These are phyloP conservation scores for Gonapodya sp. DNA, from an alignment of 192 early-diverging fungal species.

Conservation along the genomic window DNA sequence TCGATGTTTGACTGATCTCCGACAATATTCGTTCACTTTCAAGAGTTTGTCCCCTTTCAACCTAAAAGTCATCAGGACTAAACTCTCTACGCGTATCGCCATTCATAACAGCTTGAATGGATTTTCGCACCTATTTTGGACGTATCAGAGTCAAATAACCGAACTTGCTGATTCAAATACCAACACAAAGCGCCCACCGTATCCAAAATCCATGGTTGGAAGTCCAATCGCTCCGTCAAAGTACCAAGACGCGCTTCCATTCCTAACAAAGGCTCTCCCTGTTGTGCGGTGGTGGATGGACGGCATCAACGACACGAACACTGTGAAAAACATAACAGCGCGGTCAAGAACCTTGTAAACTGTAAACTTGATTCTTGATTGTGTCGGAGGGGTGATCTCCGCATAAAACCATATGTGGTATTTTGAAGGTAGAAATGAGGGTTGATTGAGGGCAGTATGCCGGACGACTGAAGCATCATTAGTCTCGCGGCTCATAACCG, in stretches of 20 bases:
- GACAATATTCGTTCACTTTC: too few species aligned
- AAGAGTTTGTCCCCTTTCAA: not conserved
- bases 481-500: not conserved
- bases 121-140: not conserved
- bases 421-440: too few species aligned
- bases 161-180: too few species aligned
- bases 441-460: too few species aligned
- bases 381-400: not conserved
- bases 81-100: not conserved
- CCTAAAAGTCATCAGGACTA: not conserved
- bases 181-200: too few species aligned
- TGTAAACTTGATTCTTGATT: not conserved
- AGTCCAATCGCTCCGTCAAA: not conserved
- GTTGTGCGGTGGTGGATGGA: too few species aligned
- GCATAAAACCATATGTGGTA: not conserved
- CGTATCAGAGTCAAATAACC: not conserved
- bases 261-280: not conserved
- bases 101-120: not conserved
- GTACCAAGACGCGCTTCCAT: not conserved
- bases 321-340: too few species aligned
- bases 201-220: not conserved
- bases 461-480: not conserved
- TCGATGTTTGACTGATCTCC: too few species aligned
- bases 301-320: too few species aligned
- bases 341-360: not conserved